Base-by-base conservation (phyloP, 306 rosid genomes). In the Erythrophleum fordii region DNA sequence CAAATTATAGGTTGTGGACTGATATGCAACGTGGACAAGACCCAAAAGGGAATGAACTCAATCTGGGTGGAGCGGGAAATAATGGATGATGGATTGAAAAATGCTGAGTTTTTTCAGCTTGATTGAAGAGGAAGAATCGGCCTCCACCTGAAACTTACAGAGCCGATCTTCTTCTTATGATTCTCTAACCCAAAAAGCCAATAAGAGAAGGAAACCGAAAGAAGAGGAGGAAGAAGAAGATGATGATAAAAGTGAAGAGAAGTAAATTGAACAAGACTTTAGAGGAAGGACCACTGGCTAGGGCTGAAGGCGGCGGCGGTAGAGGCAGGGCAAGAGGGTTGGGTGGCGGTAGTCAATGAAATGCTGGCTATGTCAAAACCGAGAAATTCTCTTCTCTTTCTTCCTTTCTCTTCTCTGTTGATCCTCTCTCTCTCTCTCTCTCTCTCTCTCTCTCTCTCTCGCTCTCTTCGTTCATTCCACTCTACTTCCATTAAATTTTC, bases 331-430 rank as follows among this genome's bases (percentile, higher is more conserved):
- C 9, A n/a, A 7, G 77, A 7, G 11, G 80, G 53, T 69, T 48
- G 61, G 82, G 77, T 79, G 86, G 83, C 83, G 66, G 86, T 75
- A 67, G 83, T 77, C 61, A 53, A 77, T 74, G 74, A 56, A 83
- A 76, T 83, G 80, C 72, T 77, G 88, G 91, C 85, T 80, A 25
- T 79, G 85, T 86, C 84, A 82, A 82, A 74, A 29, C 83, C 75
- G 48, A 35, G 28, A 69, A n/a, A 11, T 69, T 51, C 72, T 31
- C 59, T 39, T 29, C 45, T 22, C 72, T 70, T 42, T 58, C n/a
- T 65, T 10, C 11, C 37, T 18, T 7, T 75, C 17, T 48, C 34
- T 44, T n/a, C 42, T 5, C 53, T 11, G 17, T 29, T n/a, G 11
- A 23, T 28, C 13, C 8, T 71, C 9, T 67, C 28, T 22, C 35